Evolutionary conservation across 2,329 filamentous ascomycete species (phyloP), one percentile per base, ranked within the genome.

Genomic region (Claviceps sp.): DNA sequence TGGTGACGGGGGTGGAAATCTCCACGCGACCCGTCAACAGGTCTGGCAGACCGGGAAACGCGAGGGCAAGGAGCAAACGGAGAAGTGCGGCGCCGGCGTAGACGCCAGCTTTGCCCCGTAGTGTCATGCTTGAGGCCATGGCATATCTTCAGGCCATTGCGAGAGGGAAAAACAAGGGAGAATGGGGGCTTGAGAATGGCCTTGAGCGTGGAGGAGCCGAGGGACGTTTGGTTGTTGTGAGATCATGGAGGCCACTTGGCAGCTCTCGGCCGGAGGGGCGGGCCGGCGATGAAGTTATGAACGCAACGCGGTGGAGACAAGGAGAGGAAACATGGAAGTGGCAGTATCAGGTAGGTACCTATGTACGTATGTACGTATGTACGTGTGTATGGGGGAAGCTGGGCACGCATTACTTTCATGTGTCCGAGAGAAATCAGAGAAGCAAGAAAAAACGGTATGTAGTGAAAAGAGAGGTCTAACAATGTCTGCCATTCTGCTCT

Each of bases 1-100:
- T 95, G 61, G 88, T 96, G 47, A 97, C 86, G 41, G 93, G 91
- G 22, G 93, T 98, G 45, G 93, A 96, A 62, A 98, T 85, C 74
- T 98, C 93, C 61, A 96, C 93, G 64, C 93, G 85, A 57, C 85
- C 86, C 20, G 88, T 93, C 56, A 98, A 76, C 56, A 95, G 76
- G 65, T 89, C 83, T 50, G 91, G 87, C 42, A 98, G 75, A 40
- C 79, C 80, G 56, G 93, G 90, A 65, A 96, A 95, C 53, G 82
- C 75, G 54, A 83, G 74, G 65, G 89, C 90, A 50, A 97, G 78
- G 52, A 88, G 70, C 55, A 97, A 75, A 59, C 93, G 84, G 59
- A 97, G 74, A 56, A 83, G 77, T 52, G 86, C 84, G 54, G 90
- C 91, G 50, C 81, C 81, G 55, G 76, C 75, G 65, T 89, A 95